A percentile compares a stretch with the other conserved stretches of the same genome.
Conservation (phyloP, 495 filamentous ascomycete genomes). For the Penicillium cinerascens region DNA sequence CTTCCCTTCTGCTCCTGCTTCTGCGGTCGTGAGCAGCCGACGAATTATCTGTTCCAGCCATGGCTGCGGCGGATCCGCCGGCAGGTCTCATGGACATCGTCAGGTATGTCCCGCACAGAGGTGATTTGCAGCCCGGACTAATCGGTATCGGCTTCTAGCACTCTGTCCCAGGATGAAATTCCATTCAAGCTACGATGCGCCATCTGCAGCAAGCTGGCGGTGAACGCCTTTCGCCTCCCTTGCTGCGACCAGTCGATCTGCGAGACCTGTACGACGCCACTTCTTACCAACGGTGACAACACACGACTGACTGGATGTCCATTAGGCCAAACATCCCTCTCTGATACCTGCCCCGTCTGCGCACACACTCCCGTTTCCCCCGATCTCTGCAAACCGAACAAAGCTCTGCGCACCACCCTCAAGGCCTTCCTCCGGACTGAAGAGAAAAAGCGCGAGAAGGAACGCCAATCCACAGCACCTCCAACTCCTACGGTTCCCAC, state of each 20-base stretch:
- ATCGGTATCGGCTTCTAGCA: slow-evolving; percentile 43
- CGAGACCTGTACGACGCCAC: slow-evolving; percentile 66
- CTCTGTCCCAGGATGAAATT: slow-evolving; percentile 77
- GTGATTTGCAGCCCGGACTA: neutral
- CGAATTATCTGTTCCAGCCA: slow-evolving; percentile 12
- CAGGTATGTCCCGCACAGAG: slow-evolving; percentile 25
- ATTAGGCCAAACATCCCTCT: slow-evolving; percentile 71
- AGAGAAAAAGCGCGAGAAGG: slow-evolving; percentile 77
- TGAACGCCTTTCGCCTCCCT: slow-evolving; percentile 85
- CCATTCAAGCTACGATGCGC: slow-evolving; percentile 94
- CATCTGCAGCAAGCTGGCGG: slow-evolving; percentile 84
- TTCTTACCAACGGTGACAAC: neutral
- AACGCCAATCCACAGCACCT: slow-evolving; percentile 40
- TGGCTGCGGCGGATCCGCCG: slow-evolving; percentile 42
- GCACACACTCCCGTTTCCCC: slow-evolving; percentile 80
- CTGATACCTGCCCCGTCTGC: slow-evolving; percentile 86
- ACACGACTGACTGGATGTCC: slow-evolving; percentile 19
- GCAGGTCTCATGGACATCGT: slow-evolving; percentile 47
- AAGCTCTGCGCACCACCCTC: slow-evolving; percentile 81
- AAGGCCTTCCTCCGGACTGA: slow-evolving; percentile 82
- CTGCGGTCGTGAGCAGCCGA: neutral
- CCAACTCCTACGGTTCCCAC: slow-evolving; percentile 22
- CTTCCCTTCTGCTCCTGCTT: neutral
- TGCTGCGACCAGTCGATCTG: slow-evolving; percentile 97
- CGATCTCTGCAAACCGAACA: slow-evolving; percentile 85